Base-by-base conservation (phyloP, 2,329 filamentous ascomycete genomes). In the Sordariomycetes sp. region DNA sequence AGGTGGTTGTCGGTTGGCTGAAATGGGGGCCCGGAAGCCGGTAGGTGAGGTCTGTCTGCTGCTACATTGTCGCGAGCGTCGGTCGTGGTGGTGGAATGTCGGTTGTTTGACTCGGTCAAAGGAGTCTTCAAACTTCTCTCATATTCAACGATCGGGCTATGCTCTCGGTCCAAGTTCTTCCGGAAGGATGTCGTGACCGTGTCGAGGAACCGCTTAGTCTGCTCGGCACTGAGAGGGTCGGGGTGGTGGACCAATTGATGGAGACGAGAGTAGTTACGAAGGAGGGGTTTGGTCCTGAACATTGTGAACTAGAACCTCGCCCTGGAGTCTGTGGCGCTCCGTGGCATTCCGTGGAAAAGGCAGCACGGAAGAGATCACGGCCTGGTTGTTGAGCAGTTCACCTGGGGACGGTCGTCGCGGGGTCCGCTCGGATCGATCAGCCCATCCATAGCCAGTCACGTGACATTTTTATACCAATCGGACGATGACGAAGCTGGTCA, bases 101-200 rank as follows among this genome's bases (percentile, higher is more conserved):
- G n/a, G n/a, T 24, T 12, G 11, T 14, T 20, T 52, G 64, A 24
- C 10, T 61, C 32, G 22, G 60, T 35, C 55, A 40, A 32, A 55
- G 57, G n/a, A 55, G 60, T 11, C 59, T 10, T 50, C 57, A 18
- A 58, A 48, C 16, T 72, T 65, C 16, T 70, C 66, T n/a, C 40
- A n/a, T 50, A 8, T 4, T n/a, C 12, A 18, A 68, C 62, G 34
- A 71, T 65, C 65, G 70, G 76, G 60, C 80, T 80, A 64, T 84
- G 78, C 64, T 84, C 80, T 51, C 70, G 73, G 63, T 83, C 80
- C n/a, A 85, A 77, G 34, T 82, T 77, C 58, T 74, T 74, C 56
- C 81, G 76, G 65, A 85, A 85, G 2, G 80, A 83, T 6, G 72
- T 69, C 55, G 81, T 84, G 56, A 85, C 73, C 37, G 76, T 74